Evolutionary conservation across 2,329 filamentous ascomycete species (phyloP).

Genomic region (Aspergillus ochraceus): DNA sequence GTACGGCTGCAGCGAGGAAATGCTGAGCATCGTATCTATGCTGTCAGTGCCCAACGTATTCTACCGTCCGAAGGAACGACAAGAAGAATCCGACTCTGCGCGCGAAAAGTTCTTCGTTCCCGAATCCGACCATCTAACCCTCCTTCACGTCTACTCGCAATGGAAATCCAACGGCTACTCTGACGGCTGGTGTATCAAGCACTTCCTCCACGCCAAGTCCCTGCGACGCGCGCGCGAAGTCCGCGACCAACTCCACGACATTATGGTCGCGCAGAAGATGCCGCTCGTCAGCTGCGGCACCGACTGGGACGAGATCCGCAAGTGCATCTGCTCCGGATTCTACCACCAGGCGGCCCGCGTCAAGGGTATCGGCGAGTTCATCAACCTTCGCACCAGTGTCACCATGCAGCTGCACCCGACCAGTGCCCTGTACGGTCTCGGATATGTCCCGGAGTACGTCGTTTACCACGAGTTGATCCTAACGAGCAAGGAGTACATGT

Average conservation of each 20-base stretch:
- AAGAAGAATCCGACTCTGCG: slow-evolving; percentile 93
- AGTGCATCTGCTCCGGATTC: slow-evolving; percentile 96
- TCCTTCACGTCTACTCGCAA: slow-evolving; percentile 92
- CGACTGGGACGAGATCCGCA: slow-evolving; percentile 93
- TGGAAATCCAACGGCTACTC: slow-evolving; percentile 90
- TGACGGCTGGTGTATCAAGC: slow-evolving; percentile 87
- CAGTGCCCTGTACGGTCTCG: slow-evolving; percentile 85
- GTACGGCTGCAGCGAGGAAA: slow-evolving; percentile 93
- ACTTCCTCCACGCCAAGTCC: slow-evolving; percentile 95
- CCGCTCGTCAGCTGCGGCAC: slow-evolving; percentile 82
- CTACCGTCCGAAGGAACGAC: slow-evolving; percentile 92
- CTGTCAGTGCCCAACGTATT: slow-evolving; percentile 95
- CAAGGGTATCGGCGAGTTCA: slow-evolving; percentile 95
- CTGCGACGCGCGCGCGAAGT: slow-evolving; percentile 91
- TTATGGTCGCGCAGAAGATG: slow-evolving; percentile 95
- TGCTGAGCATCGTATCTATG: slow-evolving; percentile 98
- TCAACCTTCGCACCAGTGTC: slow-evolving; percentile 92
- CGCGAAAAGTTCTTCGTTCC: slow-evolving; percentile 98
- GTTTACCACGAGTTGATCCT: slow-evolving; percentile 98
- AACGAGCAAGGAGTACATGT: slow-evolving; percentile 97
- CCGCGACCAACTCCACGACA: slow-evolving; percentile 86
- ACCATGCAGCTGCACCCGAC: slow-evolving; percentile 94
- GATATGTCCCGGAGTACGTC: slow-evolving; percentile 94
- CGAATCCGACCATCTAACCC: slow-evolving; percentile 93
- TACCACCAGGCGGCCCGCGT: slow-evolving; percentile 97